Conservation (phyloP, 768 basidiomycete genomes). For the Lactarius psammicola region DNA sequence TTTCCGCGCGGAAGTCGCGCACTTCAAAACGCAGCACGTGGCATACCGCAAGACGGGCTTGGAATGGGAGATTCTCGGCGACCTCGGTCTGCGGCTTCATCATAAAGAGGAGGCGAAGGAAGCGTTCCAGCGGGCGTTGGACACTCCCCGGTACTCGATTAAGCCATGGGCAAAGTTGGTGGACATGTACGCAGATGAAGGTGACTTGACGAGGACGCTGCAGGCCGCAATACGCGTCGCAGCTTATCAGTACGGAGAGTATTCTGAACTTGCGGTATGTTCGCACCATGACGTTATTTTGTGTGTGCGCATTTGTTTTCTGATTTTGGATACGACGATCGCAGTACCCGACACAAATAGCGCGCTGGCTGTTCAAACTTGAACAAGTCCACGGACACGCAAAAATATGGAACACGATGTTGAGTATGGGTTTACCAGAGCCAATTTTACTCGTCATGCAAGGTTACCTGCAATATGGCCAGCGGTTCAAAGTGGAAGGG, state of each 20-base stretch:
- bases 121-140: slow-evolving; percentile 92
- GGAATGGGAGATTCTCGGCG: slow-evolving; percentile 98
- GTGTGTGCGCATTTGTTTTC: neutral
- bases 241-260: slow-evolving; percentile 89
- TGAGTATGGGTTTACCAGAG: slow-evolving; percentile 93
- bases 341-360: slow-evolving; percentile 89
- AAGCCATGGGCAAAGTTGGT: slow-evolving; percentile 94
- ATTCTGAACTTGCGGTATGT: slow-evolving; percentile 83
- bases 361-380: slow-evolving; percentile 88
- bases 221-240: slow-evolving; percentile 92
- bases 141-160: slow-evolving; percentile 77
- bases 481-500: slow-evolving; percentile 84
- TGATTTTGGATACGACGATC: slow-evolving; percentile 22
- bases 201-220: slow-evolving; percentile 85
- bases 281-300: slow-evolving; percentile 11
- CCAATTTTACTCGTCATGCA: slow-evolving; percentile 92
- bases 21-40: slow-evolving; percentile 98
- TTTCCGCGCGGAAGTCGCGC: slow-evolving; percentile 96
- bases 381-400: slow-evolving; percentile 90
- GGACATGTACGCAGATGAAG: slow-evolving; percentile 96
- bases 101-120: slow-evolving; percentile 99
- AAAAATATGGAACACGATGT: slow-evolving; percentile 88
- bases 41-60: slow-evolving; percentile 95
- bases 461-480: slow-evolving; percentile 84
- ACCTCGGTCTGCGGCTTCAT: slow-evolving; percentile 87